Conservation (phyloP, 768 basidiomycete genomes). For the Botryobasidium botryosum region DNA sequence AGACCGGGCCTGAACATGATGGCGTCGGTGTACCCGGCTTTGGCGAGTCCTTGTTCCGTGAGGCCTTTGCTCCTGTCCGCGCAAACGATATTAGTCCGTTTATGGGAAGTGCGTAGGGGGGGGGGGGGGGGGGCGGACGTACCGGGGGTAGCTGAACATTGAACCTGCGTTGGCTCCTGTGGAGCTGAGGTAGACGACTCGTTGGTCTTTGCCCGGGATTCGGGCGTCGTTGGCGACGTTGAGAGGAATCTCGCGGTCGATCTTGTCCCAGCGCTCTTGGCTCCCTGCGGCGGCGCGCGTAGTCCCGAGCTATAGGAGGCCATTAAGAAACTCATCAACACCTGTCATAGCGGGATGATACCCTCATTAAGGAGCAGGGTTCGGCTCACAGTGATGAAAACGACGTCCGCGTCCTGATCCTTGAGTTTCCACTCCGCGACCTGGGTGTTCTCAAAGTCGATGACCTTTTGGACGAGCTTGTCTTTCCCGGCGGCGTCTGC, state of each 20-base stretch:
- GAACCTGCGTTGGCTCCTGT: conserved; percentile 33
- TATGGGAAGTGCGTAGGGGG: too few relatives aligned
- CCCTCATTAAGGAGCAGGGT: conserved; percentile 13
- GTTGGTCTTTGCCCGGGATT: conserved; percentile 30
- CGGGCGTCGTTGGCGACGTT: conserved; percentile 52
- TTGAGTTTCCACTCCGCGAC: conserved; percentile 33
- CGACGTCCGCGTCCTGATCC: conserved; percentile 51
- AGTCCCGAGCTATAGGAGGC: conserved; percentile 39
- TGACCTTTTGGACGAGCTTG: conserved; percentile 49
- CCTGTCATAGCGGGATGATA: neutral
- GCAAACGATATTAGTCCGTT: too few relatives aligned
- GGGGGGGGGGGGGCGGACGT: conserved; percentile 4
- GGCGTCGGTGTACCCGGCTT: conserved; percentile 50
- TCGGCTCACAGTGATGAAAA: conserved; percentile 38
- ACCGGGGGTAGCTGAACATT: conserved; percentile 36
- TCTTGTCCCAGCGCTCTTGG: conserved; percentile 50
- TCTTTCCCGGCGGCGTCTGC: conserved; percentile 20
- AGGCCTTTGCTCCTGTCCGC: conserved; percentile 47
- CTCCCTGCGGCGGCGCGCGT: conserved; percentile 42
- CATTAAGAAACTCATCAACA: conserved; percentile 1
- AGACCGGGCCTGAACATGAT: conserved; percentile 50
- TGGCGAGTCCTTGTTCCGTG: conserved; percentile 51
- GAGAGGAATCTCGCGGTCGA: conserved; percentile 62
- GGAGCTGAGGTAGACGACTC: conserved; percentile 51
- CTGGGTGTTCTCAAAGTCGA: conserved; percentile 62